Conservation (phyloP, 2,329 filamentous ascomycete species). For the Aspergillus felis region DNA sequence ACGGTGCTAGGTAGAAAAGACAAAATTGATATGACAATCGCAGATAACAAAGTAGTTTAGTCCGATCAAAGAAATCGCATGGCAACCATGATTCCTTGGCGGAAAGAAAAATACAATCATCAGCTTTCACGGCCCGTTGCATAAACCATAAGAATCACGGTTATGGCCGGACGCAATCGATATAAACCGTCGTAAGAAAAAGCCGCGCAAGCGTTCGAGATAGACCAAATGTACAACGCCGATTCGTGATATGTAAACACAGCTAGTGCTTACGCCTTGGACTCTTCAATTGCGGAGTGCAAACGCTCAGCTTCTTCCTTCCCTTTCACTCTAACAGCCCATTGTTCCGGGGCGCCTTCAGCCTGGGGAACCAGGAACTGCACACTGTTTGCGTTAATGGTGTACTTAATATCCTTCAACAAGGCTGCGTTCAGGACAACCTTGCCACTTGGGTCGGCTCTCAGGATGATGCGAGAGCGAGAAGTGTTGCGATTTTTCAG, state of each 20-base stretch:
- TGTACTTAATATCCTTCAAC: conserved; percentile 60
- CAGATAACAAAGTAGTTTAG: background rate
- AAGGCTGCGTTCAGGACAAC: conserved; percentile 69
- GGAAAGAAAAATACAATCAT: background rate
- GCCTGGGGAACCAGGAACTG: conserved; percentile 50
- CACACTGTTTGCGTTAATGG: conserved; percentile 47
- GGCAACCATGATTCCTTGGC: background rate
- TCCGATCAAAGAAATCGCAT: background rate
- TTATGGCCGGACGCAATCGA: background rate
- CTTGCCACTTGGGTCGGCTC: conserved; percentile 71
- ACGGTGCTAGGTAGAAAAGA: background rate
- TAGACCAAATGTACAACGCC: conserved; percentile 12
- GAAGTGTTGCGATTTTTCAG: conserved; percentile 69
- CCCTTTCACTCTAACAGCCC: conserved; percentile 65
- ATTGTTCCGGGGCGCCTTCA: conserved; percentile 61
- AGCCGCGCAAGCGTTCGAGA: conserved; percentile 7
- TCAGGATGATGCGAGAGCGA: conserved; percentile 64
- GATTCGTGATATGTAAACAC: conserved; percentile 5
- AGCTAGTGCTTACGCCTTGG: conserved; percentile 13
- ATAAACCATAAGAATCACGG: conserved; percentile 1
- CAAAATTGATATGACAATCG: background rate
- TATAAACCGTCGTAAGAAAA: background rate
- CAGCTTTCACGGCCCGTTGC: background rate
- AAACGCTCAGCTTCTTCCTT: conserved; percentile 12
- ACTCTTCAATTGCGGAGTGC: conserved; percentile 15